Evolutionary conservation across 352 stramenopile genomes (phyloP), one percentile per base, ranked within the genome.

Genomic region (Globisporangium lucens): DNA sequence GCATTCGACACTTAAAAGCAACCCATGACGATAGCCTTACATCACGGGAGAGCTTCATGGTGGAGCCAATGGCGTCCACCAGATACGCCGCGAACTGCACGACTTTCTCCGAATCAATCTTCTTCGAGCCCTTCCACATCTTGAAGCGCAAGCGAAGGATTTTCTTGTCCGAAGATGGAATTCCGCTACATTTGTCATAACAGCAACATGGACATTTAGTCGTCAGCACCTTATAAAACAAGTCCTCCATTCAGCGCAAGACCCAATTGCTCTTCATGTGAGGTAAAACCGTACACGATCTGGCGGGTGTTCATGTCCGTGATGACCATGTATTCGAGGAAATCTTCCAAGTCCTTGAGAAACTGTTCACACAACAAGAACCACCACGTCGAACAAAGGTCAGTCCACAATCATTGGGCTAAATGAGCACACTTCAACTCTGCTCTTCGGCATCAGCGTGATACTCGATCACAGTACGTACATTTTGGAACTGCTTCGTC

Each of bases 1-100:
- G 43, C 17, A 51, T 49, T 49, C 41, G n/a, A n/a, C 41, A 12
- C 4, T 12, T 22, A 2, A 22, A 51, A 24, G 6, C 17, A 22
- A n/a, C 15, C 15, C 15, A 46, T 17, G 13, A 8, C 15, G 9
- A 41, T 41, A 41, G 9, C 71, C 78, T 55, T 79, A 91, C 85
- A 35, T 94, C 88, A 35, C 79, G 76, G 10, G 85, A 89, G 35
- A 94, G 77, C 71, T 94, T 94, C 60, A 92, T 87, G 7, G 82
- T 89, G 53, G 83, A 83, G 13, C 85, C 85, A 58, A 82, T 71
- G 20, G 74, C 83, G 58, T 94, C 85, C 53, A 94, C 72, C 52
- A 94, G 46, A 41, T 84, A 68, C 33, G 78, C 71, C 29, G 80
- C 72, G 17, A 94, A 67, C 52, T 74, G 53, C 10, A 89, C 72